Evolutionary conservation across 163 green algal genomes (phyloP), one percentile per base, ranked within the genome.

Genomic region (Chlamydomonas reinhardtii): DNA sequence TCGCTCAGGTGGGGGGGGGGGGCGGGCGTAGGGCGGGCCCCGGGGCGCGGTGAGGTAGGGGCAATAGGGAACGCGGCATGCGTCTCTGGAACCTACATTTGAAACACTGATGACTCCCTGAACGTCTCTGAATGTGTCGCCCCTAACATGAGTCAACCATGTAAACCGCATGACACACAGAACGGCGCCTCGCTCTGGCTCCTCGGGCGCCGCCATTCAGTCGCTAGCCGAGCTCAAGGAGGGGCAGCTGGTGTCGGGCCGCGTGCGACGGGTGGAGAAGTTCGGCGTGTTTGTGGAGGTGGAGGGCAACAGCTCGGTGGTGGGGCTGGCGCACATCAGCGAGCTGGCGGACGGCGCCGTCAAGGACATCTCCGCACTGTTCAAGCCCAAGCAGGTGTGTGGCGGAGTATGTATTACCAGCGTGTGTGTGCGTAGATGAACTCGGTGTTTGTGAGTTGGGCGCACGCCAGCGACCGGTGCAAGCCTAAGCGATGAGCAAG

Each of bases 271-370:
- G 0, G 91, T 98, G 25, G 94, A 98, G 89, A 78, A 85, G 19
- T 98, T 94, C 79, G 97, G 97, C 52, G 92, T 98, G 54, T 98
- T 99, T 87, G 90, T 99, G 19, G 88, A 93, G 54, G 70, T 98
- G 24, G 82, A 65, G 4, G 84, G 82, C 59, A 76, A 69, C 56
- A 82, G 35, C 64, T 72, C 34, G 2, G 59, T 94, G 3, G 90
- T 90, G 65, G 96, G 96, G 11, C 89, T 98, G 31, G 94, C 91
- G 15, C 97, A 99, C 90, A 93, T 98, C 48, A 96, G 89, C 71
- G 93, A 99, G 91, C 79, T 98, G 25, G 76, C 73, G n/a, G 89
- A 92, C 64, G 65, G 61, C 11, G 73, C 85, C 4, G 86, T 92
- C 24, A 87, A 90, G 66, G 83, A 92, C 73, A 75, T 91, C 43